Evolutionary conservation across 2,329 filamentous ascomycete species (phyloP), one percentile per base, ranked within the genome.

Genomic region (Alternaria infectoria): DNA sequence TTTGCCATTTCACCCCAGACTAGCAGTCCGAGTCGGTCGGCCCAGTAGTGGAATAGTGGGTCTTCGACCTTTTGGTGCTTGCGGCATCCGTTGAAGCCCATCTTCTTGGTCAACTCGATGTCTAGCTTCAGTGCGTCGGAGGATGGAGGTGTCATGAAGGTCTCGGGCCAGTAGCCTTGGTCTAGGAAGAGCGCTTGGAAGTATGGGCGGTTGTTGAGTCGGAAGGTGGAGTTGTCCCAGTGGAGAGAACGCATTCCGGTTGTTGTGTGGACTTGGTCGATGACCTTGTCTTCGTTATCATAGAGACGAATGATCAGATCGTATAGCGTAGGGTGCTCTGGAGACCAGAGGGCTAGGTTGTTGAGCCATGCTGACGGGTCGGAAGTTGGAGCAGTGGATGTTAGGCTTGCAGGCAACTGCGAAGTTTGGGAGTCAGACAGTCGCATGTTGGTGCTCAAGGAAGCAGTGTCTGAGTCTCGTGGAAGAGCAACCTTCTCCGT

Each of bases 1-100:
- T 89, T 90, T 43, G 87, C 87, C 82, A 89, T 89, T 74, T 89
- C 88, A 23, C 86, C 87, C 88, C 87, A 89, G 5, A 89, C 86
- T 0, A 90, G 81, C 75, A 86, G 89, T 2, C 88, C 88, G 1
- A 89, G 83, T 54, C 80, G 82, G 65, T 89, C 86, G 2, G 87
- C 88, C 84, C 85, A 88, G 81, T 89, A 88, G 68, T 87, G 81
- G 75, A 89, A 89, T 0, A 84, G 62, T 0, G 88, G 87, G 52
- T 88, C 86, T 75, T 89, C 88, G 44, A 89, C 86, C 71, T 89
- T 89, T 72, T 89, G 87, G 74, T 90, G 88, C 78, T 89, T 89
- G 60, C 88, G 83, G 73, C 87, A 89, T 2, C 87, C 88, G 71
- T 89, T 89, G 80, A 89, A 87, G 9, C 88, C 88, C 86, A 89